Conservation (phyloP, 1,284 basidiomycete species). For the Rhodotorula sp. region DNA sequence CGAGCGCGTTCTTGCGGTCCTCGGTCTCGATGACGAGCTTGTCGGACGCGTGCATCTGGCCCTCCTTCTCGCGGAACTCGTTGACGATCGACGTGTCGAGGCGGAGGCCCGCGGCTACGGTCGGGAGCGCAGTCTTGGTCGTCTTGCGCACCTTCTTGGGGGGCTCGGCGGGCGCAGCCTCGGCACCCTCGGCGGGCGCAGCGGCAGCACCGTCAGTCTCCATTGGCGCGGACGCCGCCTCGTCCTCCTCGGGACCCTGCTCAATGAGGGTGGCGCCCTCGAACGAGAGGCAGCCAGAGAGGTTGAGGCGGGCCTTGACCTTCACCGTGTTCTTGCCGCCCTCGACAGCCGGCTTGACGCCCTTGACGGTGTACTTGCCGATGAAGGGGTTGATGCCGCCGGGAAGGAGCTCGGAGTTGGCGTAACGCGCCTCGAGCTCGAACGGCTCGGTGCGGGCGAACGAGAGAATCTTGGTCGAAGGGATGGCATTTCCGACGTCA, state of each 20-base stretch:
- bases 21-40: conserved; percentile 94
- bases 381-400: conserved; percentile 79
- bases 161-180: conserved; percentile 51
- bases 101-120: conserved; percentile 63
- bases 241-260: conserved; percentile 65
- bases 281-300: conserved; percentile 80
- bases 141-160: conserved; percentile 70
- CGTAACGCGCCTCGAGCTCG: conserved; percentile 78
- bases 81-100: conserved; percentile 66
- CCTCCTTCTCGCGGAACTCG: conserved; percentile 71
- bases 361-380: conserved; percentile 73
- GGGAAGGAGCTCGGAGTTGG: conserved; percentile 67
- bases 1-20: conserved; percentile 94
- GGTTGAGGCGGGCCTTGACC: conserved; percentile 81
- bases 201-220: conserved; percentile 59
- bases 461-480: conserved; percentile 86
- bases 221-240: conserved; percentile 54
- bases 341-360: conserved; percentile 62
- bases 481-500: conserved; percentile 74
- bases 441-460: conserved; percentile 86
- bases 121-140: conserved; percentile 76
- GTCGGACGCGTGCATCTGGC: conserved; percentile 80
- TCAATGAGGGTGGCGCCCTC: conserved; percentile 76
- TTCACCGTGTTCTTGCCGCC: conserved; percentile 78
- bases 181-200: conserved; percentile 51